Evolutionary conservation across 805 yeast genomes (phyloP), one percentile per base, ranked within the genome.

Genomic region (Yamadazyma olivae): DNA sequence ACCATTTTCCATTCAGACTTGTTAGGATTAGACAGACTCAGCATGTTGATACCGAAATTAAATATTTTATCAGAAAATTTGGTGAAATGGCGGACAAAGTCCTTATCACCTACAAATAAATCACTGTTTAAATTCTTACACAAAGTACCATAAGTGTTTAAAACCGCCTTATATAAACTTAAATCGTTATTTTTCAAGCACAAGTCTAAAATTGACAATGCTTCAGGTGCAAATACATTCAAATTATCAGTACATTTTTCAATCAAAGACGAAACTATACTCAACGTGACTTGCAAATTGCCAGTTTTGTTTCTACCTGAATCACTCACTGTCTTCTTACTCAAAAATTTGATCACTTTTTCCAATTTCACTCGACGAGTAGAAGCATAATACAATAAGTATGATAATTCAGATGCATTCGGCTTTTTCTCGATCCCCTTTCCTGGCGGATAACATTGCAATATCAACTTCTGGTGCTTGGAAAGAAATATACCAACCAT

Each of bases 381-480:
- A 27, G 95, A 81, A 15, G 95, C 96, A 57, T 91, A 91, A 67
- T 84, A 91, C 21, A 91, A 64, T 47, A 91, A 70, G 54, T 89
- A 88, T 40, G 95, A 83, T 31, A 95, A 71, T 57, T 93, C 98
- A 15, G 95, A 87, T 2, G 95, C 79, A 57, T 91, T 90, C 12
- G 99, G 95, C 50, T 83, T 82, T 64, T 90, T 90, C 53, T 90
- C 98, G 5, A 75, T 74, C 6, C 80, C 82, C 42, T 88, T 74
- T 2, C 97, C 96, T 2, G 93, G 76, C 5, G 96, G 98, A 57
- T 91, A 91, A 66, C 98, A 93, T 58, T 87, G 95, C 34, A 83
- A 74, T 25, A 93, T 85, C 51, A 90, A 71, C 53, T 86, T 81
- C 60, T 90, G 97, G 59, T 90, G 98, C 56, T 91, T 90, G 2